Conservation (phyloP, 257 asterid species). For the Petunia axillaris region DNA sequence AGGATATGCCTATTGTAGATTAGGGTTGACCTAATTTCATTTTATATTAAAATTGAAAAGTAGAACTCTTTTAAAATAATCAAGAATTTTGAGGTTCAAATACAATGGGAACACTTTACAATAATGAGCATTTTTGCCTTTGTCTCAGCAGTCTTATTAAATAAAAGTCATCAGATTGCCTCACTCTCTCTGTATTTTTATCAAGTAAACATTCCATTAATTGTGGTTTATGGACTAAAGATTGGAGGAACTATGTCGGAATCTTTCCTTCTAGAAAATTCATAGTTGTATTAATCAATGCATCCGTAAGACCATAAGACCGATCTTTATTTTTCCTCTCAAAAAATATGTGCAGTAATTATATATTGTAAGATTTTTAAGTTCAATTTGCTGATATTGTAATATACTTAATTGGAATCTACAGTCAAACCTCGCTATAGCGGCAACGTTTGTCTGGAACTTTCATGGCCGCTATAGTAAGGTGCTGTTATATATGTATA, state of each 20-base stretch:
- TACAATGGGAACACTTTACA: not conserved
- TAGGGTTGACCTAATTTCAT: constrained; percentile 22
- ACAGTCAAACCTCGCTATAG: too few relatives aligned
- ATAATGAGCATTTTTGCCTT: too few relatives aligned
- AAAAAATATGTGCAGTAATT: too few relatives aligned
- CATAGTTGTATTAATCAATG: not conserved
- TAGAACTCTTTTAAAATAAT: not conserved
- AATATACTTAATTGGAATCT: too few relatives aligned
- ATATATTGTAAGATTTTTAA: too few relatives aligned
- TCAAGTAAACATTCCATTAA: not conserved
- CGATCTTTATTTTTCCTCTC: too few relatives aligned
- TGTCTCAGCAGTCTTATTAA: not conserved
- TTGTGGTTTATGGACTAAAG: not conserved
- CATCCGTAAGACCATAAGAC: not conserved
- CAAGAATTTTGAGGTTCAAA: not conserved
- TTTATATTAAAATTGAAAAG: not conserved
- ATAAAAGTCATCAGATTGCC: not conserved
- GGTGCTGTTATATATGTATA: too few relatives aligned
- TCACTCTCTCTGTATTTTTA: not conserved
- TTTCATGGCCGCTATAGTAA: too few relatives aligned
- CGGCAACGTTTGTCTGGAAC: too few relatives aligned
- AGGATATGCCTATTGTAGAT: not conserved
- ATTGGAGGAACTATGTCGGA: not conserved
- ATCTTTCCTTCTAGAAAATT: not conserved
- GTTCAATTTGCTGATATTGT: too few relatives aligned